These are phyloP conservation scores for Didymella exigua DNA, from an alignment of 2,329 filamentous ascomycete genomes.

Conservation along the genomic window DNA sequence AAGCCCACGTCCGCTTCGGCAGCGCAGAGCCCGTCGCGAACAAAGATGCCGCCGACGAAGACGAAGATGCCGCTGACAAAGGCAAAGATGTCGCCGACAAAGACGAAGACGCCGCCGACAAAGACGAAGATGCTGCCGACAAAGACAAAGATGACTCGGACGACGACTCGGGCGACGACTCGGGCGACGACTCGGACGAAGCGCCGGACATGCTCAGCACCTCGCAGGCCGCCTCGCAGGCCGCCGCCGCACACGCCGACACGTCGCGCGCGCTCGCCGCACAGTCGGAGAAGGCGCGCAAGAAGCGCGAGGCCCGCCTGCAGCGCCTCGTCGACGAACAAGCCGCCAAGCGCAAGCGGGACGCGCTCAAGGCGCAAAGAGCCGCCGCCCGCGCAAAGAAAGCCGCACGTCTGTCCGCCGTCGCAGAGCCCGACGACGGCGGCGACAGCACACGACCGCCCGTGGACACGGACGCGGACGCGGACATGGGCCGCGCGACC, in stretches of 20 bases:
- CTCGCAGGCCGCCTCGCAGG: slow-evolving; percentile 37
- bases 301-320: slow-evolving; percentile 39
- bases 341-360: slow-evolving; percentile 39
- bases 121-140: too few species aligned
- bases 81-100: slow-evolving; percentile 1
- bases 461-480: neutral
- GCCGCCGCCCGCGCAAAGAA: slow-evolving; percentile 41
- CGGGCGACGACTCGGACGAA: slow-evolving; percentile 45
- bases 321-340: slow-evolving; percentile 42
- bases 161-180: slow-evolving; percentile 40
- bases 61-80: too few species aligned
- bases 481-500: neutral
- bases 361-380: slow-evolving; percentile 39
- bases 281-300: slow-evolving; percentile 36
- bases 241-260: slow-evolving; percentile 36
- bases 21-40: slow-evolving; percentile 41
- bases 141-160: too few species aligned
- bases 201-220: slow-evolving; percentile 48
- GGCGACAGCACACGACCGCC: neutral
- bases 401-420: slow-evolving; percentile 20
- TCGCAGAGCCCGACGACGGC: slow-evolving; percentile 2
- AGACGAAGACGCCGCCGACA: too few species aligned
- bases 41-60: slow-evolving; percentile 13
- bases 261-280: slow-evolving; percentile 38
- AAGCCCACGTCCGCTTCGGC: slow-evolving; percentile 42